These are phyloP conservation scores for Rosellinia necatrix DNA, from an alignment of 2,329 filamentous ascomycete genomes.

Conservation along the genomic window DNA sequence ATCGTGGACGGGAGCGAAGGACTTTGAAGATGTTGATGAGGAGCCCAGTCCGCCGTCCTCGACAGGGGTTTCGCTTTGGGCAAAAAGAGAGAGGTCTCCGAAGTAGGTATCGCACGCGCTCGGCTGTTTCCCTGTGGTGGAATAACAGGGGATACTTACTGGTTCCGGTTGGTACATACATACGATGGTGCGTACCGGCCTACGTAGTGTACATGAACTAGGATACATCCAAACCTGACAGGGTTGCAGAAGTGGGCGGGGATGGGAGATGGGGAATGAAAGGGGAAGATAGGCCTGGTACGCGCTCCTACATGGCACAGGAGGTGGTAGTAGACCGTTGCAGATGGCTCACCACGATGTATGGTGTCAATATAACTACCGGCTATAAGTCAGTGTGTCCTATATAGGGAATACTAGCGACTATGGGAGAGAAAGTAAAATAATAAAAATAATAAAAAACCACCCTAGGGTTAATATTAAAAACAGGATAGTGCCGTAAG, in stretches of 20 bases:
- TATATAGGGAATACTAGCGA: too few species aligned
- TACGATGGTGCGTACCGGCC: not conserved
- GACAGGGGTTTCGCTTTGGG: slow-evolving; percentile 20
- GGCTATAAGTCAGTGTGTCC: not conserved
- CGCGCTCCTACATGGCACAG: too few species aligned
- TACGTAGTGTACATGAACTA: slow-evolving; percentile 12
- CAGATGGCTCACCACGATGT: not conserved
- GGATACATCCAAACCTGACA: slow-evolving; percentile 26
- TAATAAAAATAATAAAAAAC: too few species aligned
- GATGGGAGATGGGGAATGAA: slow-evolving; percentile 5
- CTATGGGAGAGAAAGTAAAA: too few species aligned
- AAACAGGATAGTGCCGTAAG: too few species aligned
- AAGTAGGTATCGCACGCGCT: not conserved
- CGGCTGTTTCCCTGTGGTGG: slow-evolving; percentile 19
- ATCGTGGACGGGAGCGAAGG: slow-evolving; percentile 30
- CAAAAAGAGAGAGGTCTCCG: slow-evolving; percentile 15
- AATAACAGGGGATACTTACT: slow-evolving; percentile 12
- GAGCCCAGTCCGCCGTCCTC: too few species aligned
- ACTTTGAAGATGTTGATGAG: slow-evolving; percentile 24
- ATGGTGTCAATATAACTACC: too few species aligned
- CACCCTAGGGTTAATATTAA: too few species aligned
- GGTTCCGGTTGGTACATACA: not conserved
- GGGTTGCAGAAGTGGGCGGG: slow-evolving; percentile 7
- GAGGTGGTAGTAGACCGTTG: too few species aligned
- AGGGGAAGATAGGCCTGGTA: slow-evolving; percentile 9